A percentile compares a stretch with the other conserved stretches of the same genome.
Conservation (phyloP, 2,329 filamentous ascomycete genomes). For the Penicillium sp. region DNA sequence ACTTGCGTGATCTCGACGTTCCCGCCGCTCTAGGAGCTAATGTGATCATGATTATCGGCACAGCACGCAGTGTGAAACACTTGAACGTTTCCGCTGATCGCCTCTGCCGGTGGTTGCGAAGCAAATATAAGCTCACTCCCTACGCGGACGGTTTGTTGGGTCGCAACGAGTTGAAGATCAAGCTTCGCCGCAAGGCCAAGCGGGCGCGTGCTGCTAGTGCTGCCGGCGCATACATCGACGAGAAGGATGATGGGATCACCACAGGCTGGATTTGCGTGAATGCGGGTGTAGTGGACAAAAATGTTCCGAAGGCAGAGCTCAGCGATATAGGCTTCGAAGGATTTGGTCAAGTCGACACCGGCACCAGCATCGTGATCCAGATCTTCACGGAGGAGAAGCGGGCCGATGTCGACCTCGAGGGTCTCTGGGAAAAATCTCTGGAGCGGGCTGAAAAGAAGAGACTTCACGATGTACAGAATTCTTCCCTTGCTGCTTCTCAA, state of each 20-base stretch:
- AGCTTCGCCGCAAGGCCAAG: slow-evolving; percentile 72
- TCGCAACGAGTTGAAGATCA: slow-evolving; percentile 84
- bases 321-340: slow-evolving; percentile 57
- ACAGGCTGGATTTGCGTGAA: slow-evolving; percentile 98
- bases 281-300: slow-evolving; percentile 64
- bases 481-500: slow-evolving; percentile 17
- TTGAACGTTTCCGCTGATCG: slow-evolving; percentile 85
- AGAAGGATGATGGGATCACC: slow-evolving; percentile 77
- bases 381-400: slow-evolving; percentile 68
- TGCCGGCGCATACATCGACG: slow-evolving; percentile 53
- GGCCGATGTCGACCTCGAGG: slow-evolving; percentile 62
- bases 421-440: slow-evolving; percentile 54
- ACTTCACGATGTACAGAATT: slow-evolving; percentile 25
- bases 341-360: slow-evolving; percentile 60
- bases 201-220: slow-evolving; percentile 75
- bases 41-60: slow-evolving; percentile 87
- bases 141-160: slow-evolving; percentile 84
- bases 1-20: slow-evolving; percentile 78
- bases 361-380: slow-evolving; percentile 63
- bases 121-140: slow-evolving; percentile 65
- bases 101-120: slow-evolving; percentile 80
- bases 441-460: slow-evolving; percentile 39
- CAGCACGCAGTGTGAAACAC: slow-evolving; percentile 87
- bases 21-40: slow-evolving; percentile 82
- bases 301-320: slow-evolving; percentile 26